Base-by-base conservation (phyloP, 768 basidiomycete species). In the Lactarius deliciosus region DNA sequence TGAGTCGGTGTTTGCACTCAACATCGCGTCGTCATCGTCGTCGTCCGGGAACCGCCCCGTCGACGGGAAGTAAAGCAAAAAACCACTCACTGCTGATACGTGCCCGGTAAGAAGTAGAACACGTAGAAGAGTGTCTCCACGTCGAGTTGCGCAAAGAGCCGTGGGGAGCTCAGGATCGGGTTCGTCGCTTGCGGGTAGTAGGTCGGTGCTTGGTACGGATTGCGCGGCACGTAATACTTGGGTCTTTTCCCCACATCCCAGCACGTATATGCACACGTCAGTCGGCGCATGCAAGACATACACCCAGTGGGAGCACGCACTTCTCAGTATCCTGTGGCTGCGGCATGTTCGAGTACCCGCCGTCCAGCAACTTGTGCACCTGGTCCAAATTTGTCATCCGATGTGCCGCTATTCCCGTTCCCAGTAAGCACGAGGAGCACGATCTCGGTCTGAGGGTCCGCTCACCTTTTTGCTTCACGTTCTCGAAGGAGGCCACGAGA, bases 71-170 rank as follows among this genome's bases (percentile, higher is more conserved):
- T 25, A 5, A 69, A 16, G 32, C 9, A 30, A 56, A 30, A 47
- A 28, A 6, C 3, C 9, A 81, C 89, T 73, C 75, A 96, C 94
- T 99, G 97, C 76, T 96, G 94, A 80, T 98, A 98, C 71, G 96
- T 97, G 65, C 96, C 96, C 13, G 95, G 94, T 59, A 92, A 86
- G 80, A 93, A 98, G 81, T 99, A 99, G 79, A 99, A 99, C 73
- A 98, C 91, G 79, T 95, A 99, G 79, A 99, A 98, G 11, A 98
- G 81, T 22, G 96, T 98, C 79, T 99, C 97, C 58, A 97, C 89
- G 70, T 99, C 97, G 68, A 98, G 84, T 75, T 95, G 91, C 38
- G 90, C 82, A 75, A 96, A 97, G 60, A 98, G 85, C 10, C 83
- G 86, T 41, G 94, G 86, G 62, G 93, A 90, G 73, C 85, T 92